Conservation (phyloP, 2,329 filamentous ascomycete genomes). For the Aspergillus sp. region DNA sequence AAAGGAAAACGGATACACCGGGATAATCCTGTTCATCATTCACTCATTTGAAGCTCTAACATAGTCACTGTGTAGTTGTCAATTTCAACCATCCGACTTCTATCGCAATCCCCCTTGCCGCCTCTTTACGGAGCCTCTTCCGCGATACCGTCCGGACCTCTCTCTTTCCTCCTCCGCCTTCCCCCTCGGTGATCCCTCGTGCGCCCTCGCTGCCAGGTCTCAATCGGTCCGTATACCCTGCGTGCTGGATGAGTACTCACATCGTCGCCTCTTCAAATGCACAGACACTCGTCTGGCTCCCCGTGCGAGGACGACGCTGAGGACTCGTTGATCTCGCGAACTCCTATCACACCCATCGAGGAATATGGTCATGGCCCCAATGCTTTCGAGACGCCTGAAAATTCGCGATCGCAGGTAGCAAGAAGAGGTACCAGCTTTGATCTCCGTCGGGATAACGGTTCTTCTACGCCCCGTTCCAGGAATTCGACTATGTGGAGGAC, state of each 20-base stretch:
- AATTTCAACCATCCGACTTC: too few relatives aligned
- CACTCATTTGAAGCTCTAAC: too few relatives aligned
- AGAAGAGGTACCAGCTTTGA: conserved; percentile 29
- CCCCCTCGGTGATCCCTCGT: not conserved
- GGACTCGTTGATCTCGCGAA: conserved; percentile 27
- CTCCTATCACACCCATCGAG: conserved; percentile 14
- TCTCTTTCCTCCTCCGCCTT: not conserved
- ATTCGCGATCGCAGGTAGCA: conserved; percentile 31
- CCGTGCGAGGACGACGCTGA: conserved; percentile 37
- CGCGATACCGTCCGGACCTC: not conserved
- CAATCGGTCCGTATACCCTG: conserved; percentile 9
- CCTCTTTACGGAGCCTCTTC: not conserved
- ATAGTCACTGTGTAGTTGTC: too few relatives aligned
- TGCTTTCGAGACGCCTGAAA: conserved; percentile 23
- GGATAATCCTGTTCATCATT: too few relatives aligned
- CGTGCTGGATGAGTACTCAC: conserved; percentile 32
- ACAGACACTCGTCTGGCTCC: conserved; percentile 40
- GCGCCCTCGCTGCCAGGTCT: not conserved
- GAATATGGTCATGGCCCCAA: conserved; percentile 27
- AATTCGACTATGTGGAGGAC: conserved; percentile 34
- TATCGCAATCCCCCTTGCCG: too few relatives aligned
- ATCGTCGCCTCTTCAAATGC: conserved; percentile 36
- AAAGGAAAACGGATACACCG: too few relatives aligned
- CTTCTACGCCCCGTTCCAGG: conserved; percentile 32
- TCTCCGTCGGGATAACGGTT: conserved; percentile 27